Conservation (phyloP, 2,329 filamentous ascomycete species). For the Colletotrichum australisinense region DNA sequence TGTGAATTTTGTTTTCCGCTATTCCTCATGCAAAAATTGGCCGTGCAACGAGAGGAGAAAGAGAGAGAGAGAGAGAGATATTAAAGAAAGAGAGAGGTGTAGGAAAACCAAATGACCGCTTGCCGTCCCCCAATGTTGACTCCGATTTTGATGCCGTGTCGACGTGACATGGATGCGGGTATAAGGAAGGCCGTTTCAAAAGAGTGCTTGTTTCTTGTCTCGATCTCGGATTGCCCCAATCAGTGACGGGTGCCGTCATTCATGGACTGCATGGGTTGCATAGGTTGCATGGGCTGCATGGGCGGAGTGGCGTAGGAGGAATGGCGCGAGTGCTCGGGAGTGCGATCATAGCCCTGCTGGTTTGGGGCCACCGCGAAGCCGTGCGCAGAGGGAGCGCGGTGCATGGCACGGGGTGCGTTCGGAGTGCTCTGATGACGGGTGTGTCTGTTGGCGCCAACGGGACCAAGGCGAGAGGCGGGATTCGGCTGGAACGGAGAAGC, state of each 20-base stretch:
- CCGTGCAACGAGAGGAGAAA: slow-evolving; percentile 27
- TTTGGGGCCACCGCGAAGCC: slow-evolving; percentile 33
- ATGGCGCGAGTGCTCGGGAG: slow-evolving; percentile 24
- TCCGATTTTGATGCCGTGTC: slow-evolving; percentile 31
- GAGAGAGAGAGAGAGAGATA: not conserved
- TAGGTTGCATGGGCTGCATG: slow-evolving; percentile 25
- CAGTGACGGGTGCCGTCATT: slow-evolving; percentile 27
- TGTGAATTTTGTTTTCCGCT: slow-evolving; percentile 13
- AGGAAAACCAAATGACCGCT: slow-evolving; percentile 34
- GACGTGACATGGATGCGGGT: slow-evolving; percentile 24
- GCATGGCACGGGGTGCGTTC: slow-evolving; percentile 33
- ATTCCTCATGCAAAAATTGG: slow-evolving; percentile 19
- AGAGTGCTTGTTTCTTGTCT: slow-evolving; percentile 18
- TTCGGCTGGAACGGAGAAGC: slow-evolving; percentile 27
- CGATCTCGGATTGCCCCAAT: slow-evolving; percentile 23
- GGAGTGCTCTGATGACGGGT: slow-evolving; percentile 47
- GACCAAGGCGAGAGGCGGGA: slow-evolving; percentile 10
- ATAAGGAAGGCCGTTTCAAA: slow-evolving; percentile 33
- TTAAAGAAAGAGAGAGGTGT: slow-evolving; percentile 13
- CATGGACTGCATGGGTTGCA: slow-evolving; percentile 27
- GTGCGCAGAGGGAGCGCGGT: slow-evolving; percentile 31
- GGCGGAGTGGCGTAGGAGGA: slow-evolving; percentile 19
- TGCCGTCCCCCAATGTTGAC: slow-evolving; percentile 33
- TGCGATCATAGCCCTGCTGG: slow-evolving; percentile 33
- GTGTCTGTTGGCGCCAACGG: slow-evolving; percentile 38